A percentile compares a stretch with the other conserved stretches of the same genome.
Conservation (phyloP, 306 rosid genomes). For the Malus orientalis region DNA sequence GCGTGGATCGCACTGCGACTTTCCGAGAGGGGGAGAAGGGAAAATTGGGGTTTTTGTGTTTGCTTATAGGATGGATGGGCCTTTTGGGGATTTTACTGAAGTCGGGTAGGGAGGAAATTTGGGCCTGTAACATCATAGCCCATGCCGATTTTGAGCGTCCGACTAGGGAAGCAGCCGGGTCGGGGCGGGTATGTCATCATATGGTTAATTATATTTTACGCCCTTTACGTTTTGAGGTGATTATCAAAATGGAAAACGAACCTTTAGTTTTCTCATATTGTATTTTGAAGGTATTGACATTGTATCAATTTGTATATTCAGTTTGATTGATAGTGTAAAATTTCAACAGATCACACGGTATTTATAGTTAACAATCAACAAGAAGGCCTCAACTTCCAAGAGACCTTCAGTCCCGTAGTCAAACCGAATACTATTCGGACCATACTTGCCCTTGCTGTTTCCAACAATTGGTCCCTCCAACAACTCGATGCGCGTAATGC, state of each 20-base stretch:
- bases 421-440: no score
- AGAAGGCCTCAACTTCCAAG: no score
- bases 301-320: not conserved
- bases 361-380: no score
- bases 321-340: conserved; percentile 42
- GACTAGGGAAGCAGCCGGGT: not conserved
- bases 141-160: not conserved
- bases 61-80: not conserved
- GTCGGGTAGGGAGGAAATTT: not conserved
- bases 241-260: not conserved
- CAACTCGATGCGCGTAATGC: no score
- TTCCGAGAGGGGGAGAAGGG: not conserved
- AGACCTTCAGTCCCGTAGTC: no score
- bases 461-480: not conserved
- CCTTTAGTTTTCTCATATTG: no score
- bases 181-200: not conserved
- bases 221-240: no score
- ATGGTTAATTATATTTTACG: no score
- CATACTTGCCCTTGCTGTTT: no score
- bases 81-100: not conserved
- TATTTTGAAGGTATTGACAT: no score
- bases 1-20: not conserved
- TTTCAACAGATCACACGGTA: no score
- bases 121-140: not conserved
- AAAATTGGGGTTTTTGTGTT: not conserved